Evolutionary conservation across 1,284 basidiomycete species (phyloP).

Genomic region (Phlebopus sp.): DNA sequence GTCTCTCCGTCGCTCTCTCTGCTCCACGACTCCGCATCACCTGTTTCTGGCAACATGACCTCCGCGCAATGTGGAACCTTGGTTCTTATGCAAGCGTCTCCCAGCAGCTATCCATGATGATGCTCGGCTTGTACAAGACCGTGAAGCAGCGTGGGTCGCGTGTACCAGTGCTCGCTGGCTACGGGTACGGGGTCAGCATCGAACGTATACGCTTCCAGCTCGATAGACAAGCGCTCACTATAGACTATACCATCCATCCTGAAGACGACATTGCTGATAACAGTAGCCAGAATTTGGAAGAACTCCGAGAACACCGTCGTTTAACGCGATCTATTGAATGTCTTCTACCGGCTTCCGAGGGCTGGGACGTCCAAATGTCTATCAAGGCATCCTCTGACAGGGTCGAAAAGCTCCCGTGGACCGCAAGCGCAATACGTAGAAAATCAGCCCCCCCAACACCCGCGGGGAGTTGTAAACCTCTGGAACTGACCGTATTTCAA

Average conservation of each 20-base stretch:
- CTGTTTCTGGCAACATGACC: conserved; percentile 95
- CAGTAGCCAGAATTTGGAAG: conserved; percentile 52
- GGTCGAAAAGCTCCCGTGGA: conserved; percentile 76
- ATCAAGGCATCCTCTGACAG: conserved; percentile 69
- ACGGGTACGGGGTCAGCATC: conserved; percentile 81
- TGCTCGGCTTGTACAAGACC: conserved; percentile 75
- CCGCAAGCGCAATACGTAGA: conserved; percentile 59
- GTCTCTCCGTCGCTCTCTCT: conserved; percentile 20
- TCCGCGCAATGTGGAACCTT: conserved; percentile 86
- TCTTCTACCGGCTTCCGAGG: conserved; percentile 71
- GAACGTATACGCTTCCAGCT: conserved; percentile 77
- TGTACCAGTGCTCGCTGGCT: conserved; percentile 75
- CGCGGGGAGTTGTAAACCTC: conserved; percentile 33
- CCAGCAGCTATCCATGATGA: conserved; percentile 80
- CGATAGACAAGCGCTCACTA: conserved; percentile 75
- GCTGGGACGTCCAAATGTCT: conserved; percentile 87
- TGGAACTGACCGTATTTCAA: conserved; percentile 65
- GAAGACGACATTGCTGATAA: conserved; percentile 48
- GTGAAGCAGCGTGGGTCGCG: conserved; percentile 71
- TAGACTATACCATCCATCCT: conserved; percentile 87
- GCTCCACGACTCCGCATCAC: conserved; percentile 67
- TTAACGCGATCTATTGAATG: conserved; percentile 80
- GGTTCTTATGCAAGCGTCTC: conserved; percentile 53
- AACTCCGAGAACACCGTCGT: conserved; percentile 60
- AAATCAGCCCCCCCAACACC: conserved; percentile 36